A percentile compares a stretch with the other conserved stretches of the same genome.
Evolutionary conservation across 2,329 filamentous ascomycete genomes (phyloP).

Genomic region (Colletotrichum sp.): DNA sequence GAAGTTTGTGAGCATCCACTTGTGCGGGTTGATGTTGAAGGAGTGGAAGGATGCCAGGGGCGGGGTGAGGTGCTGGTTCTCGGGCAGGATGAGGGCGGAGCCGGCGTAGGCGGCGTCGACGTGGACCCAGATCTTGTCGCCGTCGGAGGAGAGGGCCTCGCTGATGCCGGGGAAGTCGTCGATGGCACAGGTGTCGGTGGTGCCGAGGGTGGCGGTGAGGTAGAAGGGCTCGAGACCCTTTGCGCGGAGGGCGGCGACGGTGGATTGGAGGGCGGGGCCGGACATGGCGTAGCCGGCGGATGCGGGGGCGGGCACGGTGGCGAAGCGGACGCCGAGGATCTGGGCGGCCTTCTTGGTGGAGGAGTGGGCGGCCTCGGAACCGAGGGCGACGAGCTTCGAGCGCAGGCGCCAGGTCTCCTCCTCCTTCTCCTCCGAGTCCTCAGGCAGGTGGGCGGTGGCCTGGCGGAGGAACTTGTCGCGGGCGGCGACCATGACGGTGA

Average conservation of each 20-base stretch:
- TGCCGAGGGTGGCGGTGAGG: slow-evolving; percentile 82
- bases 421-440: slow-evolving; percentile 69
- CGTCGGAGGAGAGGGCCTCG: slow-evolving; percentile 37
- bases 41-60: slow-evolving; percentile 76
- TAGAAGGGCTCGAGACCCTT: slow-evolving; percentile 85
- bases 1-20: slow-evolving; percentile 95
- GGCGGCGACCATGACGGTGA: slow-evolving; percentile 87
- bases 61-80: slow-evolving; percentile 73
- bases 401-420: slow-evolving; percentile 65
- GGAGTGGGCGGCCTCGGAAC: slow-evolving; percentile 80
- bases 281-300: slow-evolving; percentile 74
- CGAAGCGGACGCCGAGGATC: slow-evolving; percentile 84
- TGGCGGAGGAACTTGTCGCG: slow-evolving; percentile 77
- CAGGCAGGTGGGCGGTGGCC: slow-evolving; percentile 54
- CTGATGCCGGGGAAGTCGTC: slow-evolving; percentile 80
- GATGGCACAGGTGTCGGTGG: slow-evolving; percentile 85
- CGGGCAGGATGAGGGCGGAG: slow-evolving; percentile 80
- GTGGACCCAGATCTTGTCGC: slow-evolving; percentile 80
- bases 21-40: slow-evolving; percentile 97
- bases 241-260: slow-evolving; percentile 68
- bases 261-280: slow-evolving; percentile 62
- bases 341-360: slow-evolving; percentile 87
- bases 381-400: slow-evolving; percentile 74
- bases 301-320: slow-evolving; percentile 67
- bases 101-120: slow-evolving; percentile 94